These are phyloP conservation scores for Kluyveromyces dobzhanskii DNA, from an alignment of 805 yeast genomes.

Conservation along the genomic window DNA sequence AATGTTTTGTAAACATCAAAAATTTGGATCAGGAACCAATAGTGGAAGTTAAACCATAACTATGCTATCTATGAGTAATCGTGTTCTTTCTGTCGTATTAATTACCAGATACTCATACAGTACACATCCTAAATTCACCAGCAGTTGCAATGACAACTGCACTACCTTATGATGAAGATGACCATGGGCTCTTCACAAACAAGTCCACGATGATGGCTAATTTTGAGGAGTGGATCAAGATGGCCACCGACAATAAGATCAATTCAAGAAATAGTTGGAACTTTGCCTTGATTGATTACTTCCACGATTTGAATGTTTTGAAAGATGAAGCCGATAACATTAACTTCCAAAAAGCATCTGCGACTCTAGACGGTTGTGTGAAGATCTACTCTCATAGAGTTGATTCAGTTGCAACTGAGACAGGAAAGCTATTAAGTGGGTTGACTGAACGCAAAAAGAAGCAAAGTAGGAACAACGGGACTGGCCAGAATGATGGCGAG, in stretches of 20 bases:
- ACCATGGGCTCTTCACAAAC: slow-evolving; percentile 25
- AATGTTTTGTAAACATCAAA: too few relatives aligned
- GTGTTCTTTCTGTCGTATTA: too few relatives aligned
- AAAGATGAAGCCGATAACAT: slow-evolving; percentile 68
- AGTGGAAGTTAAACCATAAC: too few relatives aligned
- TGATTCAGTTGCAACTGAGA: slow-evolving; percentile 85
- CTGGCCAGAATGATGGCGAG: slow-evolving; percentile 17
- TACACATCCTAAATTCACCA: too few relatives aligned
- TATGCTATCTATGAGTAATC: too few relatives aligned
- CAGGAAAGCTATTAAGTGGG: slow-evolving; percentile 76
- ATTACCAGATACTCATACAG: too few relatives aligned
- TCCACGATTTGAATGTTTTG: slow-evolving; percentile 70
- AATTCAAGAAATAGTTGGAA: slow-evolving; percentile 84
- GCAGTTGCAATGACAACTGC: slow-evolving; percentile 12
- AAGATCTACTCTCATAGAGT: slow-evolving; percentile 86
- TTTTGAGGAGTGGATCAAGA: slow-evolving; percentile 73
- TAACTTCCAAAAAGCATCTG: slow-evolving; percentile 84
- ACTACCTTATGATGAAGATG: slow-evolving; percentile 16
- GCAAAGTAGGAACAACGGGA: slow-evolving; percentile 8
- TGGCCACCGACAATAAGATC: slow-evolving; percentile 79
- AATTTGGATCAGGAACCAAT: too few relatives aligned
- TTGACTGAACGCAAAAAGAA: slow-evolving; percentile 39
- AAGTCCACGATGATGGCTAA: slow-evolving; percentile 39
- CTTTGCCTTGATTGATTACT: slow-evolving; percentile 84
- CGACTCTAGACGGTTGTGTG: slow-evolving; percentile 90